phyloP scores from a whole-genome alignment of 2,329 filamentous ascomycete genomes.

The Trichoderma oligosporum region DNA sequence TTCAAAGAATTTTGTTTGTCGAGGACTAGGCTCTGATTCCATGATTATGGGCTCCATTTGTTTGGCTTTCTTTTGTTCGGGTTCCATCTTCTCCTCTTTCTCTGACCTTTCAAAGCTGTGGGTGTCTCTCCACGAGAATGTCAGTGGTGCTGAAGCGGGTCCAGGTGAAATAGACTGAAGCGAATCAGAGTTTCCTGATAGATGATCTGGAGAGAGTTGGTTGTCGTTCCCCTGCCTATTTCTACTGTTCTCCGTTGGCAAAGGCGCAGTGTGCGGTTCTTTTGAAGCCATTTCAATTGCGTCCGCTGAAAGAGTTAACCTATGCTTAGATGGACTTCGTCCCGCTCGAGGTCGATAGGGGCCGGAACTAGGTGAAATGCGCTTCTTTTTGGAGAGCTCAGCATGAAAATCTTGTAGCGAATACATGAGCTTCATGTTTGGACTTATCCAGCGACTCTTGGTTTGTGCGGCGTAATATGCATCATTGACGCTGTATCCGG shows the following conservation, averaged over 20 bases:
- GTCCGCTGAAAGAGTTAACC: conserved; percentile 57
- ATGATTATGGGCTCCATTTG: conserved; percentile 4
- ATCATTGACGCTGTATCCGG: conserved; percentile 72
- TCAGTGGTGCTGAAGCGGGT: conserved; percentile 64
- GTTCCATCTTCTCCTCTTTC: conserved; percentile 2
- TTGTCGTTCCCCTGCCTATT: conserved; percentile 39
- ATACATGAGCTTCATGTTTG: conserved; percentile 90
- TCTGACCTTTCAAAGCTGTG: conserved; percentile 34
- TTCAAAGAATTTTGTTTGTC: conserved; percentile 1
- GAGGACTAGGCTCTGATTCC: neutral
- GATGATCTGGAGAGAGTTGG: neutral
- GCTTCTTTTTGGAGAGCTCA: conserved; percentile 53
- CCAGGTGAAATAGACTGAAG: conserved; percentile 54
- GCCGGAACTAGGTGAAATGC: conserved; percentile 39
- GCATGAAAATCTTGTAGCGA: conserved; percentile 79
- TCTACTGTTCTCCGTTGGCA: conserved; percentile 52
- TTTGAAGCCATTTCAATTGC: conserved; percentile 50
- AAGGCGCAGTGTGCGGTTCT: conserved; percentile 58
- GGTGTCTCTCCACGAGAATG: conserved; percentile 56
- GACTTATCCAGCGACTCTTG: conserved; percentile 82
- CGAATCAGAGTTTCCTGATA: conserved; percentile 23
- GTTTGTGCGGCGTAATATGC: conserved; percentile 77
- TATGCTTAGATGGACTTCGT: conserved; percentile 57
- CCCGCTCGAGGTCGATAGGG: conserved; percentile 48
- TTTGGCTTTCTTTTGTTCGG: conserved; percentile 12